phyloP scores from a whole-genome alignment of 2,329 filamentous ascomycete genomes.

The Colletotrichum sp. region DNA sequence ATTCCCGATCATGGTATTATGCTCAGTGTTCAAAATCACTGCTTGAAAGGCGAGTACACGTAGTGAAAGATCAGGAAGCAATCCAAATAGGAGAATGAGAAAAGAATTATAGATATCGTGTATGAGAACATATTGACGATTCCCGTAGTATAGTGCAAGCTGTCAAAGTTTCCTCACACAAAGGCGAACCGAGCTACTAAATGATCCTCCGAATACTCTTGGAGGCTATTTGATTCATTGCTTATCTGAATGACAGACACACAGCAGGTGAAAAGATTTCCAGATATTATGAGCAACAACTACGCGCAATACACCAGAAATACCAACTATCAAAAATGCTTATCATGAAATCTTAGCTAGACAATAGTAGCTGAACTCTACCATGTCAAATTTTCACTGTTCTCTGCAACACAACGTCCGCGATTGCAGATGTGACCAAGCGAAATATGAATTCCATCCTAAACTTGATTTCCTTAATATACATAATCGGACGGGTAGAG shows the following conservation, averaged over 20 bases:
- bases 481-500: fast-evolving
- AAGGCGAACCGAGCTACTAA: neutral
- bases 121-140: fast-evolving
- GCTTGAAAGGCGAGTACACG: fast-evolving
- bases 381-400: no score
- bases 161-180: neutral
- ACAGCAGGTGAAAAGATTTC: neutral
- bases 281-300: neutral
- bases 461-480: neutral
- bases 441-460: neutral
- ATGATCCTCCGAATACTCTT: neutral
- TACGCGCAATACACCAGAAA: neutral
- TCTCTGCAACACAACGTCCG: neutral
- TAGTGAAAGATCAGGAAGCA: neutral
- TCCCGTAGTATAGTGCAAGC: neutral
- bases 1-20: fast-evolving
- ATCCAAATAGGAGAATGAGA: fast-evolving
- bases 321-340: neutral
- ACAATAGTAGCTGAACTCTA: neutral
- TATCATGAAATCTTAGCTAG: neutral
- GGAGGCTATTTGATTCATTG: neutral
- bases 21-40: neutral
- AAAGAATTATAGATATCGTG: fast-evolving
- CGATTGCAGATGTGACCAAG: neutral
- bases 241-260: neutral